Evolutionary conservation across 805 yeast species (phyloP).

Genomic region (Diddensiella santjacobensis): DNA sequence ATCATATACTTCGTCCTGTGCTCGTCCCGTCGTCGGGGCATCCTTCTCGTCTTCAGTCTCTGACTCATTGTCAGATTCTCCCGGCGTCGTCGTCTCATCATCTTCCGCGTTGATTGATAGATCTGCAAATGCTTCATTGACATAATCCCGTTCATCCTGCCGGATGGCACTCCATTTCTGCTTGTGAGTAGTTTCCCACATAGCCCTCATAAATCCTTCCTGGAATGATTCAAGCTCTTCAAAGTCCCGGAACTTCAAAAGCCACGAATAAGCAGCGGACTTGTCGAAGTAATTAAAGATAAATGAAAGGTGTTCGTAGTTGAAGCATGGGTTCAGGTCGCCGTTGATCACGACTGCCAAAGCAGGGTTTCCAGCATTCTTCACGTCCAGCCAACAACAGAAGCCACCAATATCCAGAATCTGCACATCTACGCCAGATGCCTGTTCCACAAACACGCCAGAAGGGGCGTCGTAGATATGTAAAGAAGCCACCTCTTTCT

Average conservation of each 20-base stretch:
- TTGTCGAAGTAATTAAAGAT: slow-evolving; percentile 56
- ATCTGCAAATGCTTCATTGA: slow-evolving; percentile 50
- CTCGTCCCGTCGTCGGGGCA: slow-evolving; percentile 30
- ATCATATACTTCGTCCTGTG: slow-evolving; percentile 32
- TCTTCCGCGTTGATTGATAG: slow-evolving; percentile 36
- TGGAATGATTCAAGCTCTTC: slow-evolving; percentile 51
- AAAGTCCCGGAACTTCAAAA: slow-evolving; percentile 49
- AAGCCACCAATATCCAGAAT: slow-evolving; percentile 48
- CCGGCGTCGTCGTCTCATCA: slow-evolving; percentile 39
- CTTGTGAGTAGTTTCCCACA: slow-evolving; percentile 60
- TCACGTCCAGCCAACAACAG: slow-evolving; percentile 51
- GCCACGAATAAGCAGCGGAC: slow-evolving; percentile 52
- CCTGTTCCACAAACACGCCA: slow-evolving; percentile 46
- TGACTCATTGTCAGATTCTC: slow-evolving; percentile 28
- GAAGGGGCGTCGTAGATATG: slow-evolving; percentile 54
- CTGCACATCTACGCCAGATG: slow-evolving; percentile 31
- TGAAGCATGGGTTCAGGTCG: slow-evolving; percentile 63
- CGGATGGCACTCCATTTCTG: slow-evolving; percentile 44
- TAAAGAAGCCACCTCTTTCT: slow-evolving; percentile 37
- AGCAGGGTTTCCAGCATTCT: slow-evolving; percentile 28
- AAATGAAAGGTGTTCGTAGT: slow-evolving; percentile 53
- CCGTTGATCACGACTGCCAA: slow-evolving; percentile 44
- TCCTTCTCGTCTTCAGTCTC: slow-evolving; percentile 35
- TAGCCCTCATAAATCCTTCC: slow-evolving; percentile 44
- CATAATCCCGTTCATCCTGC: slow-evolving; percentile 50